Percentiles rank a stretch among this genome's conserved stretches.
These are phyloP conservation scores for Trifolium dubium DNA, from an alignment of 306 rosid genomes.

Conservation along the genomic window DNA sequence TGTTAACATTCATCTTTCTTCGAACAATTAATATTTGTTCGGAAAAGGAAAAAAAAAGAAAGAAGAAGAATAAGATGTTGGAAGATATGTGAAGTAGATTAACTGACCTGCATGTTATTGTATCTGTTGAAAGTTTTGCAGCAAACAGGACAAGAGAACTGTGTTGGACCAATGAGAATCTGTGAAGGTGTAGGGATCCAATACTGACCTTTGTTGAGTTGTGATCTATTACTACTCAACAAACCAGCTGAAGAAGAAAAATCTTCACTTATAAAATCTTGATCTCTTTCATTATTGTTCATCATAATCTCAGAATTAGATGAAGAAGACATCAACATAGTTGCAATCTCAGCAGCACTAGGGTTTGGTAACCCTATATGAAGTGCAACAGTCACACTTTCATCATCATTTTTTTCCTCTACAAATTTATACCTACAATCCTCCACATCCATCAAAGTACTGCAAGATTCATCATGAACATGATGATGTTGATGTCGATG, in stretches of 20 bases:
- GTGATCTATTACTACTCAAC: conserved; percentile 42
- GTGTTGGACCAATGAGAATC: conserved; percentile 98
- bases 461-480: background rate
- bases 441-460: conserved; percentile 53
- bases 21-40: no score
- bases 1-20: no score
- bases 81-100: background rate
- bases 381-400: conserved; percentile 83
- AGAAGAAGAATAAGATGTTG: no score
- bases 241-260: conserved; percentile 46
- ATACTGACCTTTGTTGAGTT: conserved; percentile 85
- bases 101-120: conserved; percentile 91
- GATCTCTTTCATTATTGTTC: conserved; percentile 4
- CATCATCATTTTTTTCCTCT: background rate
- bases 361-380: conserved; percentile 98
- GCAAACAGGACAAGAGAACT: conserved; percentile 98
- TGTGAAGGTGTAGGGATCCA: conserved; percentile 99
- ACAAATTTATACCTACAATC: background rate
- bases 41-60: no score
- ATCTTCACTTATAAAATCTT: conserved; percentile 39
- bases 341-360: conserved; percentile 85
- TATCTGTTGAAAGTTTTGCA: conserved; percentile 97
- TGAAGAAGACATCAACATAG: conserved; percentile 50
- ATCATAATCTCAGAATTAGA: conserved; percentile 40
- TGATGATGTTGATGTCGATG: background rate